Base-by-base conservation (phyloP, 176 grass and related monocot genomes). In the Carex scoparia region DNA sequence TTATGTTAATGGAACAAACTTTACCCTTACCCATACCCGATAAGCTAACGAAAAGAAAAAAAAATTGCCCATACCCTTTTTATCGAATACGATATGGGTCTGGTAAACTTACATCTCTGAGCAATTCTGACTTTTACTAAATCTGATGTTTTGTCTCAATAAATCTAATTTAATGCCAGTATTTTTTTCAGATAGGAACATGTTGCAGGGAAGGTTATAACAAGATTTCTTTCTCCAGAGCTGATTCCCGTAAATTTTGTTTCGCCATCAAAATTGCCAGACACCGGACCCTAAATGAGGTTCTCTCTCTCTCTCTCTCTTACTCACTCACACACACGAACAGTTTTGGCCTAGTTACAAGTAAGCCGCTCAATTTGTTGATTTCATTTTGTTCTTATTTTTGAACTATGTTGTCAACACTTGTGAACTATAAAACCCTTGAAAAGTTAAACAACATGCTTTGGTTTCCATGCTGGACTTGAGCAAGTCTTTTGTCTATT, bases 181-280 rank as follows among this genome's bases (percentile, higher is more conserved):
- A 66, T 83, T 37, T 87, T 62, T 62, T 61, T 57, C 79, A 92
- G 90, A 73, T 92, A 86, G 88, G 84, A 33, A 58, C 81, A 71
- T 89, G 73, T 80, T 84, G 86, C 53, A 87, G 30, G 64, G 90
- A 92, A 80, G 90, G 90, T 60, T 61, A 55, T 64, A 95, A 92
- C 57, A 95, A 85, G 68, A 95, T 95, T 61, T 51, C 56, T 89
- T 38, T 95, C 48, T 90, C 90, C 27, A 88, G 85, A 86, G 76
- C 79, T 64, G 90, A 97, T 65, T 53, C 81, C 57, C 89, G 89
- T 37, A 88, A 74, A 35, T 94, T 97, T 66, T 97, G 90, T 88
- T 88, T 97, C 60, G 94, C 90, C 71, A 54, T 94, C 75, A 89
- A 90, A 91, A 86, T 97, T 62, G 90, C 83, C 40, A 97, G 87